Base-by-base conservation (phyloP, 805 yeast genomes). In the Saturnispora serradocipensis region DNA sequence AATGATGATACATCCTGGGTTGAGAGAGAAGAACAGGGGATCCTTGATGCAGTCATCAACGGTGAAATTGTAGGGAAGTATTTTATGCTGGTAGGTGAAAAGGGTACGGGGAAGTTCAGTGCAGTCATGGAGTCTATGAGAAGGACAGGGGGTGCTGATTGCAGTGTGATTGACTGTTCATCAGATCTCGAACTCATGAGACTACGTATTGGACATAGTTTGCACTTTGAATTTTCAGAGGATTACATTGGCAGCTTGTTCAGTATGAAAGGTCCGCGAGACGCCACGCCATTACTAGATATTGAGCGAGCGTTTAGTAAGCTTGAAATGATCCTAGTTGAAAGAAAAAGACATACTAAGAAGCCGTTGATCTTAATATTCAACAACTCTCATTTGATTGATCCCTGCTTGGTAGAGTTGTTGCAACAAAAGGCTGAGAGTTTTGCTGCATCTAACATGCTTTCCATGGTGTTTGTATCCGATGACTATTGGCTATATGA, bases 401-500 rank as follows among this genome's bases (percentile, higher is more conserved):
- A 82, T 50, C 85, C 85, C 47, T 86, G 86, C 59, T 65, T 87
- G 42, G 78, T 88, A 7, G 93, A 86, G 59, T 69, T 87, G 39
- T 66, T 87, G 36, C 95, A 87, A 60, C 95, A 87, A 59, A 86
- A 86, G 62, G 95, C 95, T 0, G 95, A 87, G 60, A 65, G 80
- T 11, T 70, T 87, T 40, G 76, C 88, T 54, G 91, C 91, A 1
- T 76, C 89, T 0, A 86, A 88, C 0, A 69, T 85, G 52, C 80
- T 79, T 18, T 71, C 75, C 0, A 78, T 86, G 67, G 71, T 86
- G 11, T 86, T 86, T 71, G 84, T 84, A 59, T 78, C 86, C 54
- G 95, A 86, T 64, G 95, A 87, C 60, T 87, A 87, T 66, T 87
- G 95, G 95, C 75, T 87, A 1, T 87, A 85, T 63, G 93, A 86